Evolutionary conservation across 2,329 filamentous ascomycete species (phyloP).

Genomic region (Fonsecaea pedrosoi): DNA sequence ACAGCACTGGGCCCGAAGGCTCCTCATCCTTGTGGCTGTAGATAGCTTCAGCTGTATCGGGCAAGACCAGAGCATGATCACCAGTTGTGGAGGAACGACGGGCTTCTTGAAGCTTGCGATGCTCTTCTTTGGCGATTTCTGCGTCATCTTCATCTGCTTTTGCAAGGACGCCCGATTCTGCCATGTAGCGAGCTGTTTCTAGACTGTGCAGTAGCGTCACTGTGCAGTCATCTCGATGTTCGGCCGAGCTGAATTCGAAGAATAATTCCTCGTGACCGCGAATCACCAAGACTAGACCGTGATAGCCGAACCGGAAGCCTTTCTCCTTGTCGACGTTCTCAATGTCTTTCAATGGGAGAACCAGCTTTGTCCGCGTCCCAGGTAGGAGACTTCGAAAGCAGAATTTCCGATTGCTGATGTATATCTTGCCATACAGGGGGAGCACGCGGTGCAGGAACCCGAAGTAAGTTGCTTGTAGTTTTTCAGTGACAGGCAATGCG

Average conservation of each 20-base stretch:
- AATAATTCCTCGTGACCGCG: constrained; percentile 94
- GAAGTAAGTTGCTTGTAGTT: constrained; percentile 86
- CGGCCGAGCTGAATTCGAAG: constrained; percentile 84
- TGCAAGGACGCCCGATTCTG: constrained; percentile 71
- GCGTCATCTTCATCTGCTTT: constrained; percentile 73
- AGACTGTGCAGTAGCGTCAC: constrained; percentile 79
- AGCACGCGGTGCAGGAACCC: constrained; percentile 89
- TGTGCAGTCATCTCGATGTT: constrained; percentile 85
- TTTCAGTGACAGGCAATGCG: constrained; percentile 81
- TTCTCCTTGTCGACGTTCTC: constrained; percentile 95
- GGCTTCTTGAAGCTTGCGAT: constrained; percentile 79
- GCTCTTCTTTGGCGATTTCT: constrained; percentile 78
- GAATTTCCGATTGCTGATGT: constrained; percentile 84
- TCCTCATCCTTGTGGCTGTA: constrained; percentile 45
- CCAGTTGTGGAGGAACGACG: constrained; percentile 56
- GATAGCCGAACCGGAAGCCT: constrained; percentile 89
- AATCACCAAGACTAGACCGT: constrained; percentile 89
- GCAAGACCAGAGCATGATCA: constrained; percentile 38
- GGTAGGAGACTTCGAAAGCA: constrained; percentile 93
- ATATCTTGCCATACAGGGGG: constrained; percentile 94
- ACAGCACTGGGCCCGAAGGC: constrained; percentile 55
- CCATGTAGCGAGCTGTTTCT: constrained; percentile 73
- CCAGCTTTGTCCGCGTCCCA: constrained; percentile 88
- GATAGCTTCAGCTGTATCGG: constrained; percentile 39
- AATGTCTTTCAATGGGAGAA: constrained; percentile 87